These are phyloP conservation scores for Candida taoyuanica DNA, from an alignment of 805 yeast genomes.

Conservation along the genomic window DNA sequence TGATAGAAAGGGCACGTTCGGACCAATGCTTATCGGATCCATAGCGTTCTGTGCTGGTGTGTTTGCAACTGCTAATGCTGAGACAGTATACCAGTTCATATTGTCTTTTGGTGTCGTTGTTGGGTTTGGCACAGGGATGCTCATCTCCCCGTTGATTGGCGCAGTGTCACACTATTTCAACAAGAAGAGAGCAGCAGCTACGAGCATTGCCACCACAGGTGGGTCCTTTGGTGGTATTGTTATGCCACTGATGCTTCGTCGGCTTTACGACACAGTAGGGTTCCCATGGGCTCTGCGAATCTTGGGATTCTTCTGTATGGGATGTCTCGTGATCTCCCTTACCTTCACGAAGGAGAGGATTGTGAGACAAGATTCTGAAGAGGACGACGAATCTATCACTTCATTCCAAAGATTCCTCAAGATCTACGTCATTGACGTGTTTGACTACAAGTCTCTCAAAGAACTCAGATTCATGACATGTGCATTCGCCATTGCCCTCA, in stretches of 20 bases:
- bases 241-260: conserved; percentile 43
- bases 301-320: conserved; percentile 38
- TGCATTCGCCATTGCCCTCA: conserved; percentile 39
- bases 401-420: conserved; percentile 12
- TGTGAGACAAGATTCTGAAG: too few relatives aligned
- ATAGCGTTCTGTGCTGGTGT: conserved; percentile 35
- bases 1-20: conserved; percentile 41
- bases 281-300: conserved; percentile 51
- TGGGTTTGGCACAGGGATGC: conserved; percentile 41
- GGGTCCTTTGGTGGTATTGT: conserved; percentile 48
- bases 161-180: conserved; percentile 42
- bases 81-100: conserved; percentile 45
- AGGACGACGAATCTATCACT: conserved; percentile 12
- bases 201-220: conserved; percentile 44
- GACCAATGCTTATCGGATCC: conserved; percentile 35
- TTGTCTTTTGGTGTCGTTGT: conserved; percentile 45
- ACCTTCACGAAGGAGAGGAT: conserved; percentile 32
- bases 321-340: conserved; percentile 24
- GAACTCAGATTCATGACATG: conserved; percentile 44
- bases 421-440: conserved; percentile 19
- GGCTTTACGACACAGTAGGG: conserved; percentile 39
- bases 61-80: conserved; percentile 41
- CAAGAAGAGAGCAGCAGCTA: conserved; percentile 39
- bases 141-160: conserved; percentile 41
- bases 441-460: conserved; percentile 35